A percentile compares a stretch with the other conserved stretches of the same genome.
phyloP scores from a whole-genome alignment of 371 early-diverging fungal species.

The Apophysomyces sp. region DNA sequence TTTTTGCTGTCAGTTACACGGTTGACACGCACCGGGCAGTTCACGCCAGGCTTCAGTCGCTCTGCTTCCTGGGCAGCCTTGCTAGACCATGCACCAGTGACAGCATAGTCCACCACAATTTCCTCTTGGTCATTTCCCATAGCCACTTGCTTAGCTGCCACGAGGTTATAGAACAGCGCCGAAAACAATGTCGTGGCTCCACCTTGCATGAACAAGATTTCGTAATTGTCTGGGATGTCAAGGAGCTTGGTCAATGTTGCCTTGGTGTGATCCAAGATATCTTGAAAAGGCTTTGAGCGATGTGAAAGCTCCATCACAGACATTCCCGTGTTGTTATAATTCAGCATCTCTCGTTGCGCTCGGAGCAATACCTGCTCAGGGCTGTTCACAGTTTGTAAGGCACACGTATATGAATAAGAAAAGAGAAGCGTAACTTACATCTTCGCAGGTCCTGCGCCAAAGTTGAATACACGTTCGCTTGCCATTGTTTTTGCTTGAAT shows the following conservation, averaged over 20 bases:
- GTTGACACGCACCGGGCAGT: slow-evolving; percentile 55
- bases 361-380: slow-evolving; percentile 78
- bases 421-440: slow-evolving; percentile 46
- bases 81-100: slow-evolving; percentile 92
- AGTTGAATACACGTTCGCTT: slow-evolving; percentile 60
- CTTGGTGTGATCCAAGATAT: slow-evolving; percentile 73
- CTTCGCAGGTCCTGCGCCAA: slow-evolving; percentile 92
- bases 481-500: background rate
- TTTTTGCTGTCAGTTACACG: slow-evolving; percentile 63
- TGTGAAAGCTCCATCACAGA: slow-evolving; percentile 96
- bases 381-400: slow-evolving; percentile 13
- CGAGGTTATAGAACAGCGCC: slow-evolving; percentile 82
- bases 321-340: slow-evolving; percentile 81
- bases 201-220: slow-evolving; percentile 92
- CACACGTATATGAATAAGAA: too few species aligned
- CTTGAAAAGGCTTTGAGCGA: slow-evolving; percentile 82
- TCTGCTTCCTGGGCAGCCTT: slow-evolving; percentile 88
- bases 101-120: slow-evolving; percentile 81
- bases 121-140: slow-evolving; percentile 20
- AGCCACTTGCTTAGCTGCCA: slow-evolving; percentile 62
- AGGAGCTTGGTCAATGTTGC: slow-evolving; percentile 67
- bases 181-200: slow-evolving; percentile 95
- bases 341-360: slow-evolving; percentile 79
- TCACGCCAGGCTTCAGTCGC: slow-evolving; percentile 59
- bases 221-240: slow-evolving; percentile 84